These are phyloP conservation scores for Xylaria sp. DNA, from an alignment of 2,329 filamentous ascomycete species.

Conservation along the genomic window DNA sequence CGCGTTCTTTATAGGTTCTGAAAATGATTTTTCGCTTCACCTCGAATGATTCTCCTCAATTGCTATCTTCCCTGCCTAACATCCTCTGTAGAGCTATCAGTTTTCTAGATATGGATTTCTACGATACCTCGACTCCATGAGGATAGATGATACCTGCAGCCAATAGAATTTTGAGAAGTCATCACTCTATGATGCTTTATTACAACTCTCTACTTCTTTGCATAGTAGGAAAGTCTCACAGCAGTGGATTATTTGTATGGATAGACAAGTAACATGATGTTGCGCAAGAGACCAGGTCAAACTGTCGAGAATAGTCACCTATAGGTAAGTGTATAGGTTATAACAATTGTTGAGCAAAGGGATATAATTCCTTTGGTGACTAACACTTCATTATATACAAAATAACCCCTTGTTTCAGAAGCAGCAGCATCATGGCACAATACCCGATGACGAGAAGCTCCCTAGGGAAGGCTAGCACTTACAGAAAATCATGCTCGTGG, in stretches of 20 bases:
- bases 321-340: background rate
- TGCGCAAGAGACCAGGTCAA: background rate
- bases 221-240: background rate
- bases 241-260: background rate
- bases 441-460: background rate
- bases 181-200: background rate
- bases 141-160: background rate
- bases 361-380: background rate
- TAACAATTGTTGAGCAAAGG: background rate
- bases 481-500: background rate
- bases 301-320: background rate
- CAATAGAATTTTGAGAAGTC: background rate
- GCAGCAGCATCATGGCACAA: background rate
- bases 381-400: background rate
- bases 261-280: background rate
- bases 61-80: background rate
- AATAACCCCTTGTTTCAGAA: too few species aligned
- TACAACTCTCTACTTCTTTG: background rate
- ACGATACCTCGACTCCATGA: background rate
- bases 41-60: background rate
- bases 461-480: background rate
- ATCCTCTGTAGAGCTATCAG: background rate
- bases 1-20: slow-evolving; percentile 15
- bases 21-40: slow-evolving; percentile 11
- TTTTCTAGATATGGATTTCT: background rate